Base-by-base conservation (phyloP, 228 moss, liverwort and hornwort genomes). In the Sphagnum magellanicum region DNA sequence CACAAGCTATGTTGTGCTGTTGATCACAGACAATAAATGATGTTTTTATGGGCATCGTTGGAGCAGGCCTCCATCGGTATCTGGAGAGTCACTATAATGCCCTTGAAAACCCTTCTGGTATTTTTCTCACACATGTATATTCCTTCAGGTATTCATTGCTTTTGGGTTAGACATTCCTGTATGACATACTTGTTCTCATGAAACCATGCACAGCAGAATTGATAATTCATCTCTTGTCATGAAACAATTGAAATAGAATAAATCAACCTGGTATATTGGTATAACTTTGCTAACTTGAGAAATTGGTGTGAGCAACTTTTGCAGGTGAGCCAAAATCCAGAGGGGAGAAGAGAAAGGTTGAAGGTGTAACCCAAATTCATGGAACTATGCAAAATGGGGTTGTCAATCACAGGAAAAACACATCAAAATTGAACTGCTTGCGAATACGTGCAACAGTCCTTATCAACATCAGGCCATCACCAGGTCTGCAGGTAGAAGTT, bases 361-460 rank as follows among this genome's bases (percentile, higher is more conserved):
- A 32, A 32, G 32, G 32, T 32, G 32, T 32, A 32, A 32, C 3
- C 32, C 32, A 32, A 32, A 32, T 32, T 32, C 3, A 3, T 32
- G 32, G 32, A 32, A 32, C 32, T 32, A 32, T 12, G 12, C 9
- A 12, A 49, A 49, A 61, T 6, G 61, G 10, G 16, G 14, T 6
- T 61, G 6, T 14, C n/a, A 63, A 16, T 63, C 63, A 16, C 63
- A 63, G 16, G 63, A 3, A 48, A 63, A 8, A 8, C 14, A 9
- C 51, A 50, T 55, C 73, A 59, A 85, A 85, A 49, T 66, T 93
- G 67, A 84, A 81, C 46, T 70, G 67, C 0, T 51, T 87, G 51
- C 81, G 90, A 72, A 75, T 98, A 67, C 98, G 98, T 6, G 98
- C 94, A 0, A 72, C 87, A 66, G 68, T 82, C 0, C 59, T 98